These are phyloP conservation scores for Sphaerulina vaccinii DNA, from an alignment of 2,329 filamentous ascomycete species.

Conservation along the genomic window DNA sequence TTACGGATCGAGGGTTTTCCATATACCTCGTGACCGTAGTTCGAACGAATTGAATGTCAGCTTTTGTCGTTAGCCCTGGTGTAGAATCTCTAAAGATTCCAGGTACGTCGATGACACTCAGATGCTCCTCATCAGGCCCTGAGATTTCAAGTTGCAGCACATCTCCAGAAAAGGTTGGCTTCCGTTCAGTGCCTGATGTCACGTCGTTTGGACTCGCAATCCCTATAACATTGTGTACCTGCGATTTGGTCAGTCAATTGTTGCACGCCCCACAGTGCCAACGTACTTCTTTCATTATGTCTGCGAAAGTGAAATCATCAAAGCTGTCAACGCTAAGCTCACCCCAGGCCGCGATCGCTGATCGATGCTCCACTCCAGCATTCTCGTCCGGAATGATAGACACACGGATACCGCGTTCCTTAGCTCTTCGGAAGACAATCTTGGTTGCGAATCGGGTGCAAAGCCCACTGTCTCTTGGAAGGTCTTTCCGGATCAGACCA, in stretches of 20 bases:
- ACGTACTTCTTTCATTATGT: neutral
- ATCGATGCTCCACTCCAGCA: neutral
- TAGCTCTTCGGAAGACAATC: constrained; percentile 28
- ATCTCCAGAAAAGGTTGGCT: constrained; percentile 32
- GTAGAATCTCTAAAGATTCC: constrained; percentile 38
- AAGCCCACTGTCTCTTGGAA: constrained; percentile 54
- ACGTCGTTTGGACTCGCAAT: constrained; percentile 5
- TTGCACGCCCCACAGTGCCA: neutral
- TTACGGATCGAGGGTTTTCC: constrained; percentile 41
- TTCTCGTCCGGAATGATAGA: constrained; percentile 26
- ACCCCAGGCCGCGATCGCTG: constrained; percentile 15
- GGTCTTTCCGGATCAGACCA: constrained; percentile 56
- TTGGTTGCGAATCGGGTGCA: constrained; percentile 50
- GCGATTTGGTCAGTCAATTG: neutral
- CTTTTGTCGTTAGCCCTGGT: constrained; percentile 38
- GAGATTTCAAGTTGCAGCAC: constrained; percentile 33
- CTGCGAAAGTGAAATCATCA: too few relatives aligned
- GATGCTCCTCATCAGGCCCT: constrained; percentile 32
- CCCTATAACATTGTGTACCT: constrained; percentile 27
- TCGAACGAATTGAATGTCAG: constrained; percentile 41
- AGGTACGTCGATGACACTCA: constrained; percentile 35
- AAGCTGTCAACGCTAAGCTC: constrained; percentile 20
- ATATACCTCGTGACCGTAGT: constrained; percentile 44
- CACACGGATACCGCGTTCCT: constrained; percentile 9
- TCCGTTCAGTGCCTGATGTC: neutral